These are phyloP conservation scores for Clarireedia homoeocarpa DNA, from an alignment of 2,329 filamentous ascomycete genomes.

Conservation along the genomic window DNA sequence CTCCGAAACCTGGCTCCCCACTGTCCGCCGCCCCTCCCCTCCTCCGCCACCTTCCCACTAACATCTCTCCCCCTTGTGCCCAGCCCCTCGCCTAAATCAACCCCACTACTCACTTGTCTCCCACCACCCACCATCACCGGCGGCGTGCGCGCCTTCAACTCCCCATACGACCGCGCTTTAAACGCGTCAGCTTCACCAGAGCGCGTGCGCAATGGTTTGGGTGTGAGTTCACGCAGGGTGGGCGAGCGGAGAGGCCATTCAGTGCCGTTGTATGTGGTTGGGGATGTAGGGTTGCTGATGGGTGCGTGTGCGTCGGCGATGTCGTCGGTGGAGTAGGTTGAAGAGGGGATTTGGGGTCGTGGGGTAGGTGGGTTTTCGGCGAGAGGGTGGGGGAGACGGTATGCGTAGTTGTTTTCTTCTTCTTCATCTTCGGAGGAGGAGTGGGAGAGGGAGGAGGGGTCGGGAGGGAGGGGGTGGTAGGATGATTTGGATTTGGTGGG, in stretches of 20 bases:
- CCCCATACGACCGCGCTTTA: slow-evolving; percentile 51
- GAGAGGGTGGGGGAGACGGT: slow-evolving; percentile 42
- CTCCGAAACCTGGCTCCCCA: slow-evolving; percentile 33
- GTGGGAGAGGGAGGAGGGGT: slow-evolving; percentile 20
- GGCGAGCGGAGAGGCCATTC: slow-evolving; percentile 5
- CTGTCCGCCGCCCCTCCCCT: slow-evolving; percentile 40
- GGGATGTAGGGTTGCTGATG: slow-evolving; percentile 23
- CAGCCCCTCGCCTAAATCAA: slow-evolving; percentile 38
- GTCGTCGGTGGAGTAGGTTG: slow-evolving; percentile 32
- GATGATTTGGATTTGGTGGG: slow-evolving; percentile 7
- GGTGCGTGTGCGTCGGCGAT: neutral
- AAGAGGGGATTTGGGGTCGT: slow-evolving; percentile 21
- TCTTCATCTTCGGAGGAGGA: neutral
- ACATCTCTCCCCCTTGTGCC: slow-evolving; percentile 44
- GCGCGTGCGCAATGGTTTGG: slow-evolving; percentile 16
- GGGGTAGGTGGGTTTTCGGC: slow-evolving; percentile 40
- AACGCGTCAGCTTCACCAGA: slow-evolving; percentile 29
- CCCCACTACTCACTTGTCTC: slow-evolving; percentile 51
- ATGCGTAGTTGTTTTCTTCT: neutral
- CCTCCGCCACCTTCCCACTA: slow-evolving; percentile 66
- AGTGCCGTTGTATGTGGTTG: slow-evolving; percentile 36
- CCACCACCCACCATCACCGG: slow-evolving; percentile 42
- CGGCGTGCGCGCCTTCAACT: slow-evolving; percentile 44
- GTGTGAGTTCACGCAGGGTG: slow-evolving; percentile 6
- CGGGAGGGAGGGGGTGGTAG: slow-evolving; percentile 20